Percentiles rank a stretch among this genome's conserved stretches.
phyloP scores from a whole-genome alignment of 1,284 basidiomycete genomes.

The Cronartium quercuum region DNA sequence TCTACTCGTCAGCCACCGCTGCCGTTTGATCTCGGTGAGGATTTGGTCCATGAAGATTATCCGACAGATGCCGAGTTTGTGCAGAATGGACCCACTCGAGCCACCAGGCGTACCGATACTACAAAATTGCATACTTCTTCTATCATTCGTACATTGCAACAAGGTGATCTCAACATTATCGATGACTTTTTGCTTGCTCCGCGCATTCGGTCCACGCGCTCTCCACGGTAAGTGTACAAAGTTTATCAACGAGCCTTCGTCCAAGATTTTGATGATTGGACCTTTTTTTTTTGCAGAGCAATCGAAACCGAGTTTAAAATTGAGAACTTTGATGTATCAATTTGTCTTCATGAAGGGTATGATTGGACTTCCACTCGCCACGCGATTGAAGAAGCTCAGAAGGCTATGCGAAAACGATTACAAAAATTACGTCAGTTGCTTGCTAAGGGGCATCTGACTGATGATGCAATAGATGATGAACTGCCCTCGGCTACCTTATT shows the following conservation, averaged over 20 bases:
- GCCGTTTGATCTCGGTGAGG: conserved; percentile 29
- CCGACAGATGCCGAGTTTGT: conserved; percentile 24
- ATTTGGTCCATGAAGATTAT: conserved; percentile 33
- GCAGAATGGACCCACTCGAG: neutral
- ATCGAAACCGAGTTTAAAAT: conserved; percentile 46
- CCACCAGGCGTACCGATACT: neutral
- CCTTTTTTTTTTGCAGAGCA: neutral
- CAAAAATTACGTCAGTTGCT: conserved; percentile 88
- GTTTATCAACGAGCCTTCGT: neutral
- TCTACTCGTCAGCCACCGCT: conserved; percentile 1
- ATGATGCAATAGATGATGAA: conserved; percentile 61
- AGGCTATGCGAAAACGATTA: conserved; percentile 74
- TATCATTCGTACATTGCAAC: conserved; percentile 7
- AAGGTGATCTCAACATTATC: conserved; percentile 13
- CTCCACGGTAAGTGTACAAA: conserved; percentile 11
- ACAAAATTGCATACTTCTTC: neutral
- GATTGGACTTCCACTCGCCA: conserved; percentile 83
- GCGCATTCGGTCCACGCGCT: conserved; percentile 2
- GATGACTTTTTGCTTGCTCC: conserved; percentile 26
- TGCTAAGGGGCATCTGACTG: conserved; percentile 85
- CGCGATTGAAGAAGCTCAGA: conserved; percentile 79
- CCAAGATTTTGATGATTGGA: neutral
- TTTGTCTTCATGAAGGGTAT: conserved; percentile 82
- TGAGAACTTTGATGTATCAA: conserved; percentile 59
- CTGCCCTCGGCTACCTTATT: conserved; percentile 68